Evolutionary conservation across 352 stramenopile species (phyloP).

Genomic region (Pythium dissimile): DNA sequence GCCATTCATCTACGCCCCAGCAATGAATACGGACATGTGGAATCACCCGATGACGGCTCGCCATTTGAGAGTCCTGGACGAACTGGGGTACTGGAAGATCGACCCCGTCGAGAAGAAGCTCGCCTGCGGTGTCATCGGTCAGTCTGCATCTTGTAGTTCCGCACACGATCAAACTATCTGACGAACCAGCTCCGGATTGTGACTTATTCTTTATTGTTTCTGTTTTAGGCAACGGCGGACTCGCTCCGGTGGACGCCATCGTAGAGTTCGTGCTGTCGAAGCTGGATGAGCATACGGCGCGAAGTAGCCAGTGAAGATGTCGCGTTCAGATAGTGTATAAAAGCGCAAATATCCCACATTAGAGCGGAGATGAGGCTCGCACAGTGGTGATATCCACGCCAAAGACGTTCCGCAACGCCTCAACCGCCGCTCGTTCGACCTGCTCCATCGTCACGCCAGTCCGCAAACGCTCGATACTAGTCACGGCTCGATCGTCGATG

Average conservation of each 20-base stretch:
- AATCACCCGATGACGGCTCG: conserved; percentile 90
- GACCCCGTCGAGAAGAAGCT: conserved; percentile 90
- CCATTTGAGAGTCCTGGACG: conserved; percentile 60
- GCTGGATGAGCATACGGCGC: not conserved
- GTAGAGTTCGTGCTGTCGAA: conserved; percentile 6
- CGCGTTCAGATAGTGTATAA: not conserved
- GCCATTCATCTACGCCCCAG: conserved; percentile 91
- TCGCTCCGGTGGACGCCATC: conserved; percentile 19
- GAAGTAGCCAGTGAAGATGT: not conserved
- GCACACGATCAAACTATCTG: not conserved
- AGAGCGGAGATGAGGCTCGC: conserved; percentile 29
- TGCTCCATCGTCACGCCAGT: conserved; percentile 46
- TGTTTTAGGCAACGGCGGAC: conserved; percentile 20
- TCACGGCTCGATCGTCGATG: conserved; percentile 89
- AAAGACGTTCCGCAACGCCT: conserved; percentile 70
- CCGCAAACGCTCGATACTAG: conserved; percentile 64
- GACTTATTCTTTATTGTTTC: not conserved
- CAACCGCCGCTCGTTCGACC: conserved; percentile 65
- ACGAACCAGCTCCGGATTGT: not conserved
- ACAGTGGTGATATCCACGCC: conserved; percentile 54
- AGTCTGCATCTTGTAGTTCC: not conserved
- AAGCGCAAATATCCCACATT: not conserved
- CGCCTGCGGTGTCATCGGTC: conserved; percentile 93
- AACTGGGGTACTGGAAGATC: conserved; percentile 80
- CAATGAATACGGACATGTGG: conserved; percentile 99